Evolutionary conservation across 352 stramenopile species (phyloP).

Genomic region (Phytophthora vignae): DNA sequence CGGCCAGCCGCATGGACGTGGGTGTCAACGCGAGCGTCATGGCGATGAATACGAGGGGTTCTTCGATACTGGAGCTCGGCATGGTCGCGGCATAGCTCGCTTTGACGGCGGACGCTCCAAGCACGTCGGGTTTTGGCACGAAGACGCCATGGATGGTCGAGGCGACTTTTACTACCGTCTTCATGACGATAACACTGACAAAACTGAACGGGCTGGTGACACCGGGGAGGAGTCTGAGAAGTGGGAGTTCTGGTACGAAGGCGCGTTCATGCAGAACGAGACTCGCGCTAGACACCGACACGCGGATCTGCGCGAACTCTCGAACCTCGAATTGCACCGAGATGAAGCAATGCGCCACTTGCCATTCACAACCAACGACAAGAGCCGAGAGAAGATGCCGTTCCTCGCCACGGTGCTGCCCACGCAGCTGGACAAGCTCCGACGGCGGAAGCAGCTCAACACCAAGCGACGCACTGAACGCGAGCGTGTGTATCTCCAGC

Average conservation of each 20-base stretch:
- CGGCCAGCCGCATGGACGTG: constrained; percentile 57
- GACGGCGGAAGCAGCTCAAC: constrained; percentile 49
- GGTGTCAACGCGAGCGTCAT: constrained; percentile 44
- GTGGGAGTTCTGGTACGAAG: constrained; percentile 83
- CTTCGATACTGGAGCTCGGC: constrained; percentile 60
- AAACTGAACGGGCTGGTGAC: constrained; percentile 5
- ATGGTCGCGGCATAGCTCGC: constrained; percentile 48
- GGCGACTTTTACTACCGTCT: constrained; percentile 64
- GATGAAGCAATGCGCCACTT: constrained; percentile 25
- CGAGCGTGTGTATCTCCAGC: constrained; percentile 54
- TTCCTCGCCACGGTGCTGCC: constrained; percentile 58
- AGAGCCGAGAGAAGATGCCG: constrained; percentile 66
- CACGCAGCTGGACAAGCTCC: constrained; percentile 45
- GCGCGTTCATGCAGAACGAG: constrained; percentile 66
- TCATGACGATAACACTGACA: neutral
- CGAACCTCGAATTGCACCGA: constrained; percentile 1
- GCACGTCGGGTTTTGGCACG: constrained; percentile 72
- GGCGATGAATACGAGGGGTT: constrained; percentile 69
- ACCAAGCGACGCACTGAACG: constrained; percentile 41
- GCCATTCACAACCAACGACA: constrained; percentile 77
- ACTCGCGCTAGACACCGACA: constrained; percentile 65
- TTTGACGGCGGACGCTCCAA: constrained; percentile 51
- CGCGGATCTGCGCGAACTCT: constrained; percentile 51
- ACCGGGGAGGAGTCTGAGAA: constrained; percentile 19
- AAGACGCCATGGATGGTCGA: constrained; percentile 67